phyloP scores from a whole-genome alignment of 1,284 basidiomycete species.

The Apiotrichum brassicae region DNA sequence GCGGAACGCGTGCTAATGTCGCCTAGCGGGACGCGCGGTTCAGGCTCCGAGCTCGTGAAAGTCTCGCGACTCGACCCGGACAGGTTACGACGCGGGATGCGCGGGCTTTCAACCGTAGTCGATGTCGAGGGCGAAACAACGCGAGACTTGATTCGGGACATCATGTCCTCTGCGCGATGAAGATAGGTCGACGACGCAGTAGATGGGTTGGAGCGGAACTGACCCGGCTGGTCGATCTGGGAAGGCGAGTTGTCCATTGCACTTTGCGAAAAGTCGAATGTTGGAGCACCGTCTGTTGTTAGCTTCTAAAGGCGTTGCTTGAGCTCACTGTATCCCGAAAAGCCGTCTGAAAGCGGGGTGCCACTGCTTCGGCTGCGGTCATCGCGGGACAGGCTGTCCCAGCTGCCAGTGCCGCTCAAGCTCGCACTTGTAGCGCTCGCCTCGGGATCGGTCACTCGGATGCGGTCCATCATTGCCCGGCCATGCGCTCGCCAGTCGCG shows the following conservation, averaged over 20 bases:
- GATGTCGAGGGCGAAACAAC: slow-evolving; percentile 36
- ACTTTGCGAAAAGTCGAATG: no score
- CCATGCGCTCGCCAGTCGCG: slow-evolving; percentile 40
- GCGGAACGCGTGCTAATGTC: background rate
- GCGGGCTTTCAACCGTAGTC: slow-evolving; percentile 14
- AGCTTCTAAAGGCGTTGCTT: background rate
- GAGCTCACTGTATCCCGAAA: slow-evolving; percentile 6
- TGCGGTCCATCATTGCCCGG: slow-evolving; percentile 38
- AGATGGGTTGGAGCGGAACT: slow-evolving; percentile 36
- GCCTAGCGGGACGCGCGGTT: background rate
- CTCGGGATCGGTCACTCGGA: slow-evolving; percentile 33
- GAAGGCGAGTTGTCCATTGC: slow-evolving; percentile 13
- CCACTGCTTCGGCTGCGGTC: background rate
- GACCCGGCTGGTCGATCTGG: background rate
- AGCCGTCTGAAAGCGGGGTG: background rate
- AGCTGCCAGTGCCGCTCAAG: slow-evolving; percentile 15
- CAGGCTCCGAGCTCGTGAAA: background rate
- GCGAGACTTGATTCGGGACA: slow-evolving; percentile 67
- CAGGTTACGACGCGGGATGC: slow-evolving; percentile 19
- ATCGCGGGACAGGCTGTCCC: background rate
- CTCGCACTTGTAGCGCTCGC: slow-evolving; percentile 33
- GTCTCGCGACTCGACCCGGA: slow-evolving; percentile 40
- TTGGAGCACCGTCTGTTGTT: slow-evolving; percentile 18
- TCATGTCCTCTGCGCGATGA: slow-evolving; percentile 65
- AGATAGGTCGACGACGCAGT: slow-evolving; percentile 54